Conservation (phyloP, 371 early-diverging fungal species). For the Apophysomyces variabilis region DNA sequence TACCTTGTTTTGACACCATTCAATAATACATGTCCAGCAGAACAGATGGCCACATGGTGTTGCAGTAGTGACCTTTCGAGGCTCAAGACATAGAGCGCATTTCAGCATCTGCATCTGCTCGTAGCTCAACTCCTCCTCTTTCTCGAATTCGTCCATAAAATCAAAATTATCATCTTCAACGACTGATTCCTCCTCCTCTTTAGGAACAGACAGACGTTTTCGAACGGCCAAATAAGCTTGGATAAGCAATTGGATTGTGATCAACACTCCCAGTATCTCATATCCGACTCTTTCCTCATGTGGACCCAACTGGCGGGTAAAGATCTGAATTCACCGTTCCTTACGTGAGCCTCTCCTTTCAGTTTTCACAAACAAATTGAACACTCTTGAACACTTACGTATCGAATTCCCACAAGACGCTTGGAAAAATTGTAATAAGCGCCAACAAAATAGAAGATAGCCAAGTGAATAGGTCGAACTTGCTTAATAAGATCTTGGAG, state of each 20-base stretch:
- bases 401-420: constrained; percentile 76
- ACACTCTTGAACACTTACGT: constrained; percentile 51
- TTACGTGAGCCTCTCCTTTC: too few species aligned
- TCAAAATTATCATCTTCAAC: constrained; percentile 49
- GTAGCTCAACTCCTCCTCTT: constrained; percentile 35
- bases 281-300: constrained; percentile 81
- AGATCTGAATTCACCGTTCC: constrained; percentile 48
- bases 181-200: constrained; percentile 16
- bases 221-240: constrained; percentile 49
- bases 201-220: constrained; percentile 25
- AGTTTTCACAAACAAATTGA: background rate
- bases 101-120: constrained; percentile 56
- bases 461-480: constrained; percentile 71
- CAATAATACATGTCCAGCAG: constrained; percentile 91
- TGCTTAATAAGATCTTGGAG: constrained; percentile 45
- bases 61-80: constrained; percentile 74
- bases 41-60: constrained; percentile 94
- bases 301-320: constrained; percentile 74
- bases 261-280: constrained; percentile 83
- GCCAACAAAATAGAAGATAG: constrained; percentile 83
- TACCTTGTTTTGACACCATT: constrained; percentile 91
- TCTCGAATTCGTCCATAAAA: constrained; percentile 42
- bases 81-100: constrained; percentile 86
- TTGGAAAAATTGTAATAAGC: constrained; percentile 81
- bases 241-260: constrained; percentile 71